A percentile compares a stretch with the other conserved stretches of the same genome.
These are phyloP conservation scores for Talaromyces liani DNA, from an alignment of 495 filamentous ascomycete species.

Conservation along the genomic window DNA sequence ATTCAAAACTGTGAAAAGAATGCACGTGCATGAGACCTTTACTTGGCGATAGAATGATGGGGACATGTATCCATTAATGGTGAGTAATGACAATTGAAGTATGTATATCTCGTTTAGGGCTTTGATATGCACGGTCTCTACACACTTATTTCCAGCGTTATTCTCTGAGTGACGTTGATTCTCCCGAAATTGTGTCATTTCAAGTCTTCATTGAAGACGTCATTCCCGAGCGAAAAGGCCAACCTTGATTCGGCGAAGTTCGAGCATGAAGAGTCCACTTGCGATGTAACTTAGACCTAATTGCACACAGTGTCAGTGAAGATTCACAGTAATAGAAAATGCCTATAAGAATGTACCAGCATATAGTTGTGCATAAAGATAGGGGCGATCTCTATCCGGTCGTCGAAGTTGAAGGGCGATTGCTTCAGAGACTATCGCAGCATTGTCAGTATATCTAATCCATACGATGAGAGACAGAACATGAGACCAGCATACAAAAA, in stretches of 20 bases:
- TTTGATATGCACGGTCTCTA: not conserved
- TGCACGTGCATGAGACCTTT: not conserved
- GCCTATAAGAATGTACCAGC: not conserved
- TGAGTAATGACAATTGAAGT: not conserved
- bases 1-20: not conserved
- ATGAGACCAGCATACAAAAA: not conserved
- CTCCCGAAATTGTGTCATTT: not conserved
- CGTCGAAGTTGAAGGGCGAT: not conserved
- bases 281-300: not conserved
- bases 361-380: not conserved
- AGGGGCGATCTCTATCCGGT: not conserved
- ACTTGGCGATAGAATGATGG: not conserved
- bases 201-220: not conserved
- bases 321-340: too few species aligned
- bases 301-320: too few species aligned
- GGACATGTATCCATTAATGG: not conserved
- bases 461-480: too few species aligned
- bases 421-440: not conserved
- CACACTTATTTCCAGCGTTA: too few species aligned
- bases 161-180: not conserved
- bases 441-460: too few species aligned
- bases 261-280: not conserved
- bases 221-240: not conserved
- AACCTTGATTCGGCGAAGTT: not conserved
- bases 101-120: not conserved